phyloP scores from a whole-genome alignment of 139 green algal genomes.

The Chlamydomonas sphaeroides region DNA sequence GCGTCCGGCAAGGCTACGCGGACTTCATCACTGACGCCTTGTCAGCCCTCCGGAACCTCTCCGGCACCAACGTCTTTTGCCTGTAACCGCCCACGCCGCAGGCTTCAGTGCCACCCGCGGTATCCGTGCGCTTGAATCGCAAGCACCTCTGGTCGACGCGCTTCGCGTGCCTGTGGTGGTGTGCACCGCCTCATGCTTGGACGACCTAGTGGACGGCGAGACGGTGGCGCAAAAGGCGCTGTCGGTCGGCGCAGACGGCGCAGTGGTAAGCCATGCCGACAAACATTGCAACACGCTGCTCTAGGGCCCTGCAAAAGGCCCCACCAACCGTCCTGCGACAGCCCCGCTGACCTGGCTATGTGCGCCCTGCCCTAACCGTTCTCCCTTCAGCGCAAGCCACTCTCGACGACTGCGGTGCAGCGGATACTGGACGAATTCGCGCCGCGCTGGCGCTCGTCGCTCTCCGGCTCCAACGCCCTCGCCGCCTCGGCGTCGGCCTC shows the following conservation, averaged over 20 bases:
- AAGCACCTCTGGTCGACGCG: neutral
- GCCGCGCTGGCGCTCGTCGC: neutral
- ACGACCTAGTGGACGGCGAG: slow-evolving; percentile 22
- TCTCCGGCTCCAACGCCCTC: neutral
- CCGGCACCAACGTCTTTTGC: neutral
- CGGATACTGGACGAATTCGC: slow-evolving; percentile 22
- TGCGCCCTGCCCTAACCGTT: neutral
- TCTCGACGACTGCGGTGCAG: neutral
- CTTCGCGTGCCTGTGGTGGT: slow-evolving; percentile 16
- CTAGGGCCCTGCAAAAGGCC: neutral
- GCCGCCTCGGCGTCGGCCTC: too few relatives aligned
- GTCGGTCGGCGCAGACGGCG: slow-evolving; percentile 11
- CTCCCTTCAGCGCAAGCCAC: slow-evolving; percentile 9
- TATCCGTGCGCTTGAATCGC: slow-evolving; percentile 21
- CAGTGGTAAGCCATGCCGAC: slow-evolving; percentile 3
- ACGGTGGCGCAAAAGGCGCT: slow-evolving; percentile 31
- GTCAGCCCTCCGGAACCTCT: too few relatives aligned
- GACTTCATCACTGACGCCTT: neutral
- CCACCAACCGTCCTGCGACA: neutral
- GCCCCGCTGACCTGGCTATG: neutral
- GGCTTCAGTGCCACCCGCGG: neutral
- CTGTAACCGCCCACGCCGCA: neutral
- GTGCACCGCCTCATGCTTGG: slow-evolving; percentile 32
- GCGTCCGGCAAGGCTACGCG: neutral
- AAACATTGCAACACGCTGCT: neutral